Evolutionary conservation across 768 basidiomycete species (phyloP).

Genomic region (Mycena venus): DNA sequence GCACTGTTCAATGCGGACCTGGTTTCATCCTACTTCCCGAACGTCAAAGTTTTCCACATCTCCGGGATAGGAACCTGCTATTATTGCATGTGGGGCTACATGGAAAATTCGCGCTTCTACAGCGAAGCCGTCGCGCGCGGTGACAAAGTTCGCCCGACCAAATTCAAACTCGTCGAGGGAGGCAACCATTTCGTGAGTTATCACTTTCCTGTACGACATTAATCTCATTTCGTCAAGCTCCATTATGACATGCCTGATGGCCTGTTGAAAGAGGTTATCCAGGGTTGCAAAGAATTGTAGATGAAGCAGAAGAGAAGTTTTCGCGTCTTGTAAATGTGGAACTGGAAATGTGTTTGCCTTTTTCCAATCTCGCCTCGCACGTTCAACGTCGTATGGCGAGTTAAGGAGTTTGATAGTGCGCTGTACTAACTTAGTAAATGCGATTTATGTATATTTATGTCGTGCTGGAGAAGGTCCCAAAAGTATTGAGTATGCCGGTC

Average conservation of each 20-base stretch:
- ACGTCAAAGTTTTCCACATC: slow-evolving; percentile 12
- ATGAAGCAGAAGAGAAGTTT: too few relatives aligned
- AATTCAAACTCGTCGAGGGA: slow-evolving; percentile 6
- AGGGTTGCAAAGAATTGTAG: not conserved
- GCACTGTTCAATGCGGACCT: not conserved
- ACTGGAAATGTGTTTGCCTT: too few relatives aligned
- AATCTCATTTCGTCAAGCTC: not conserved
- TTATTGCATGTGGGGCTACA: slow-evolving; percentile 21
- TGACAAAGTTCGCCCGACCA: not conserved
- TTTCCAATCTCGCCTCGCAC: too few relatives aligned
- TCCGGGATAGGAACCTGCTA: not conserved
- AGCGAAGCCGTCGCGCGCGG: not conserved
- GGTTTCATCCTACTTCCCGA: slow-evolving; percentile 15
- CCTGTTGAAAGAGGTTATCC: not conserved
- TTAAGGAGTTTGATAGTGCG: too few relatives aligned
- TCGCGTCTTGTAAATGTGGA: too few relatives aligned
- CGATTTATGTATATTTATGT: too few relatives aligned
- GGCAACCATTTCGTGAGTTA: slow-evolving; percentile 17
- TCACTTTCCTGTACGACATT: not conserved
- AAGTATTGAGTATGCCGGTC: too few relatives aligned
- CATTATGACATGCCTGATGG: slow-evolving; percentile 10
- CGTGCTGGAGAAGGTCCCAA: too few relatives aligned
- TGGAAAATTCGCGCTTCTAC: not conserved
- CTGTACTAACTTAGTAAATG: too few relatives aligned
- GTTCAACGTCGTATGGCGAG: too few relatives aligned